Conservation (phyloP, 169 alveolate genomes). For the Eimeria sp. region DNA sequence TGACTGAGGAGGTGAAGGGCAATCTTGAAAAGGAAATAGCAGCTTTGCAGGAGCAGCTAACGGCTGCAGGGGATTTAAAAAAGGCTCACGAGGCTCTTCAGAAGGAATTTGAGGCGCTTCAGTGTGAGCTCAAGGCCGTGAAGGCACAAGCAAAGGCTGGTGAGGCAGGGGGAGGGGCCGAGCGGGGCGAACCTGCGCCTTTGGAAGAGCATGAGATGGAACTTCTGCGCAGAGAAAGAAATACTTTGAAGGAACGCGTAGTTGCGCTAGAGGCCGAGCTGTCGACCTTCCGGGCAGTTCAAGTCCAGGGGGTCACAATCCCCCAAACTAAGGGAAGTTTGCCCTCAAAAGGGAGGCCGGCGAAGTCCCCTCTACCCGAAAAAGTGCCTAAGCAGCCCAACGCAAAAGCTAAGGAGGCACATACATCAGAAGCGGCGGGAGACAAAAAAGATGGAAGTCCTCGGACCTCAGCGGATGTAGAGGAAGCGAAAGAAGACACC, state of each 20-base stretch:
- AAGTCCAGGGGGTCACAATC: background rate
- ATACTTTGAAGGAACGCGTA: conserved; percentile 34
- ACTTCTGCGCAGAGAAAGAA: conserved; percentile 27
- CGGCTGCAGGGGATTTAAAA: conserved; percentile 6
- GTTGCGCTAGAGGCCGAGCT: conserved; percentile 50
- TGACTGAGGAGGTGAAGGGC: background rate
- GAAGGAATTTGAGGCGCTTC: conserved; percentile 49
- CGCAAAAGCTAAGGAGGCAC: background rate
- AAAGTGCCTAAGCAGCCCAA: background rate
- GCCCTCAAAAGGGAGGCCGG: conserved; percentile 28
- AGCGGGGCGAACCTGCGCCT: background rate
- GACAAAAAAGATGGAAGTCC: background rate
- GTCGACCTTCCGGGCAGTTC: background rate
- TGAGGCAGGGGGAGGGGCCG: background rate
- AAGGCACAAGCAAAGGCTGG: background rate
- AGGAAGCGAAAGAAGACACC: background rate
- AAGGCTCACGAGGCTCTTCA: conserved; percentile 21
- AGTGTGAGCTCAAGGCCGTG: conserved; percentile 29
- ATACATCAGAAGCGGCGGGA: background rate
- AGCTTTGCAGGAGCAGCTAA: conserved; percentile 20
- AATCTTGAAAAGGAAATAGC: conserved; percentile 69
- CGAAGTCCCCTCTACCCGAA: background rate
- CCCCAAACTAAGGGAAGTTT: background rate
- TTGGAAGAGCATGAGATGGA: background rate
- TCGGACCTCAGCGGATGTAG: background rate